Base-by-base conservation (phyloP, 345 rosid species). In the Rhizophora apiculata region DNA sequence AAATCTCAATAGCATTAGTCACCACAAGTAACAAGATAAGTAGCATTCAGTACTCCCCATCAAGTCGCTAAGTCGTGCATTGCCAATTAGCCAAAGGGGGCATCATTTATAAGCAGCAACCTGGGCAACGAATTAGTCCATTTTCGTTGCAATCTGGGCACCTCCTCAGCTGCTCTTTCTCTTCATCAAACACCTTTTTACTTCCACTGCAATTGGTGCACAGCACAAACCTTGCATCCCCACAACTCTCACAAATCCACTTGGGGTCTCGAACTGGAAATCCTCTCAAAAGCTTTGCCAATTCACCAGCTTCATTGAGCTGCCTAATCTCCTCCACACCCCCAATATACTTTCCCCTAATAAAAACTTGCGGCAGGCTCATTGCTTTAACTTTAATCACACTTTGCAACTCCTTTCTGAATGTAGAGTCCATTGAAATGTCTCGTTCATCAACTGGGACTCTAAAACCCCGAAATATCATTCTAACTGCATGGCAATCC, bases 81-180 rank as follows among this genome's bases (percentile, higher is more conserved):
- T 29, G 52, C 24, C 51, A 26, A 13, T 36, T 5, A 16, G 62
- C 65, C 49, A 49, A 19, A 26, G 32, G 18, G 3, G 52, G 49
- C 20, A 16, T n/a, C 39, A 34, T 61, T 66, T 68, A 78, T 10
- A 57, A 54, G 63, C 82, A 81, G 77, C 86, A 83, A 53, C 65
- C 64, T 20, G 72, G 78, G 86, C 86, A 83, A 1, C 84, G 82
- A 65, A 83, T 81, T 61, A 83, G 53, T 21, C 86, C 86, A 58
- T 83, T 83, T 72, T 83, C 86, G 32, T 83, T 83, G 71, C 86
- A 83, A 58, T 75, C 71, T 31, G 63, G 27, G 74, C 86, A 83
- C 72, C 79, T 78, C 62, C 75, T 71, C 37, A 69, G 56, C 60
- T 62, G 62, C 55, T 76, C 81, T 6, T 75, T 76, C 0, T 78